Evolutionary conservation across 495 filamentous ascomycete species (phyloP), one percentile per base, ranked within the genome.

Genomic region (Talaromyces thailandensis): DNA sequence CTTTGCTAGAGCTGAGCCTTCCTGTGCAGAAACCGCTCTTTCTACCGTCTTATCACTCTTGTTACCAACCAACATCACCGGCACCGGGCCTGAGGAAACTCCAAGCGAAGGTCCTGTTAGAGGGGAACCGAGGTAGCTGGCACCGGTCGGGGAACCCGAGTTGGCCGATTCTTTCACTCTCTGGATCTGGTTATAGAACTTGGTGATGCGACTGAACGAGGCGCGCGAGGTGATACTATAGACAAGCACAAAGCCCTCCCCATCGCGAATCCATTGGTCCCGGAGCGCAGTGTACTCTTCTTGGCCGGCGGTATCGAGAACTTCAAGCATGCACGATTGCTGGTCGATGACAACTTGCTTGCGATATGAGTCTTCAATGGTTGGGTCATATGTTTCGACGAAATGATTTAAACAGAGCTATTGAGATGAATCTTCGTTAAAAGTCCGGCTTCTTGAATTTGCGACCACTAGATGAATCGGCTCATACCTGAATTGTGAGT

Each of bases 261-360:
- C 94, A 70, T 98, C 93, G 43, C 95, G 84, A 68, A 98, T 98
- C 94, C 94, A 98, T 77, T 98, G 94, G 72, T 98, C 94, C 67
- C 94, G 83, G 69, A 98, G 80, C 40, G 95, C 94, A 60, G 93
- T 98, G 74, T 98, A 98, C 76, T 98, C 94, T 77, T 98, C 94
- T 75, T 98, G 95, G n/a, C 94, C 94, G 32, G 94, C 94, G 31
- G 95, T 98, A 79, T 98, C 94, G 63, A 98, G 83, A 40, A 98
- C 93, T 77, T 98, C 94, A 68, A 98, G 84, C 94, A 98, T 98
- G 79, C 94, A 97, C 23, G 94, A 89, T 70, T 95, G 91, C 63
- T 87, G 85, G 74, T 98, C 94, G 72, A 98, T 98, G 64, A 97
- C 93, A 61, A 96, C 93, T 77, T 98, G 95, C 79, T 97, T 98